A percentile compares a stretch with the other conserved stretches of the same genome.
phyloP scores from a whole-genome alignment of 2,329 filamentous ascomycete species.

The Neurospora crassa region DNA sequence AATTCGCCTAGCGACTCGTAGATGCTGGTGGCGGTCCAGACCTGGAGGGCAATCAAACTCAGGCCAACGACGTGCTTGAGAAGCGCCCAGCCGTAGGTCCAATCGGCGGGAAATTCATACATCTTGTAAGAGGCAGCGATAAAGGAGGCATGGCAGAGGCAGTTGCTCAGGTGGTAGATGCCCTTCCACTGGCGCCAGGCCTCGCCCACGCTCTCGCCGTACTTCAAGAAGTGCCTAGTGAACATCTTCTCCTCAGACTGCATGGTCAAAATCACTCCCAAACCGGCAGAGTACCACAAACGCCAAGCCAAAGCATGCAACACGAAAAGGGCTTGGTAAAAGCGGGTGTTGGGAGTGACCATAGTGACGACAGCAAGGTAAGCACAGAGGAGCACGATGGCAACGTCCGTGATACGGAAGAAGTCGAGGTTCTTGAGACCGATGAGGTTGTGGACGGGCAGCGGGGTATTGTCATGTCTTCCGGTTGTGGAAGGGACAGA shows the following conservation, averaged over 20 bases:
- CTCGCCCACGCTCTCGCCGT: conserved; percentile 79
- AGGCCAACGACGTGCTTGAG: conserved; percentile 80
- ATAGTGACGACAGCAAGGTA: conserved; percentile 68
- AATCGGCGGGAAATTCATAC: conserved; percentile 79
- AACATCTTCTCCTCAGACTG: conserved; percentile 90
- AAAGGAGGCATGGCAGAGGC: conserved; percentile 82
- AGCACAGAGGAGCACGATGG: conserved; percentile 64
- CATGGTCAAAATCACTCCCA: conserved; percentile 73
- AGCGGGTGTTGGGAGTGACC: conserved; percentile 65
- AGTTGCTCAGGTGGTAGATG: conserved; percentile 86
- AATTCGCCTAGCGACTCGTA: conserved; percentile 96
- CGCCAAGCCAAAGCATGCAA: conserved; percentile 74
- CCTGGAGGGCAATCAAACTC: conserved; percentile 72
- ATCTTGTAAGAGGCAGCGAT: conserved; percentile 92
- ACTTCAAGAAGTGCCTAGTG: conserved; percentile 97
- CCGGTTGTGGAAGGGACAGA: neutral
- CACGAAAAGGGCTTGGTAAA: conserved; percentile 72
- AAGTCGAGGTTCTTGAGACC: conserved; percentile 79
- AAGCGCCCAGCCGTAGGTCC: conserved; percentile 76
- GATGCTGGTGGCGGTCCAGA: conserved; percentile 89
- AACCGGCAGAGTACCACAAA: conserved; percentile 81
- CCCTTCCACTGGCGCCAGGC: conserved; percentile 98
- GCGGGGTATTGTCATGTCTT: conserved; percentile 32
- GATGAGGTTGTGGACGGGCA: conserved; percentile 71
- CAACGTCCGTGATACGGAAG: conserved; percentile 76